Base-by-base conservation (phyloP, 2,329 filamentous ascomycete species). In the Hypoxylon sp. region DNA sequence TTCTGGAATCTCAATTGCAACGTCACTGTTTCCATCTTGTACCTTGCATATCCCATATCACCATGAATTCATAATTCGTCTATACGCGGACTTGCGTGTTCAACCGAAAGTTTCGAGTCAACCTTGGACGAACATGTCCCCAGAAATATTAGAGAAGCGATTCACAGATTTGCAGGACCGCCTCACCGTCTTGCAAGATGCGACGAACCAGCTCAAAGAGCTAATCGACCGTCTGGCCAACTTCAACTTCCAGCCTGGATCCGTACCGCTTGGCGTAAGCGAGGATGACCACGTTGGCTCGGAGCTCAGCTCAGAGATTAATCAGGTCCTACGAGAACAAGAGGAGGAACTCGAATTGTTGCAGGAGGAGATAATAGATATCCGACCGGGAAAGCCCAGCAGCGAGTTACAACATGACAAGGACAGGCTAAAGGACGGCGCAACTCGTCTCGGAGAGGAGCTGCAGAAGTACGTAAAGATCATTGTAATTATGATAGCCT, bases 291-390 rank as follows among this genome's bases (percentile, higher is more conserved):
- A 85, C 68, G 83, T 85, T 36, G 88, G 91, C 61, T 79, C 90
- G 19, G 94, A 97, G 80, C 86, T 98, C 34, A 88, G 89, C 70
- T 85, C 88, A 21, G 94, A 98, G 78, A 97, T 98, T 69, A 90
- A 91, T 72, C 89, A 93, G 75, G 87, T 87, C 17, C 80, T 98
- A 67, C 91, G 93, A 73, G 90, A 92, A 63, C 88, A 92, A 53
- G 90, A 97, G 74, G 93, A 97, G 69, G 93, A 97, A 65, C 87
- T 96, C 70, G 94, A 97, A 78, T 80, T 96, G 17, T 77, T 98
- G 34, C 84, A 84, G 51, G 93, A 96, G 76, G 94, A 97, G 75
- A 85, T 93, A 28, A 87, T 91, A 67, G 93, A 93, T 73, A 80
- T 94, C 25, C 83, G 87, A 36, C 78, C 83, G 2, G 83, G 83